A percentile compares a stretch with the other conserved stretches of the same genome.
These are phyloP conservation scores for Candida nanaspora DNA, from an alignment of 805 yeast species.

Conservation along the genomic window DNA sequence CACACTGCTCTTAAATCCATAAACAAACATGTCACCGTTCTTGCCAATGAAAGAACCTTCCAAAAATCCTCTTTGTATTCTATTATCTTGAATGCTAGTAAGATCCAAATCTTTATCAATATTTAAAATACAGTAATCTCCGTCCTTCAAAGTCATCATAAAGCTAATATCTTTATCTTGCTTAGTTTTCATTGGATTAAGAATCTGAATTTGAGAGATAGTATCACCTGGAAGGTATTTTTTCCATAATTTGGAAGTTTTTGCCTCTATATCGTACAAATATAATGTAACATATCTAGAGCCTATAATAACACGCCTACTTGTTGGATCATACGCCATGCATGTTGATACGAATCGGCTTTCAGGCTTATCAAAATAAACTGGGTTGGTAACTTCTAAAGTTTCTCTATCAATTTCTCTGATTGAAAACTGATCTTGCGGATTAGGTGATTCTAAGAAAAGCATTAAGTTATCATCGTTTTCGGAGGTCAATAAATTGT, in stretches of 20 bases:
- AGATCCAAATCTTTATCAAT: slow-evolving; percentile 10
- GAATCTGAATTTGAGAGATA: slow-evolving; percentile 43
- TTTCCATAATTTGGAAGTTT: slow-evolving; percentile 29
- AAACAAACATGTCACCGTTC: slow-evolving; percentile 46
- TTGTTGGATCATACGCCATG: slow-evolving; percentile 32
- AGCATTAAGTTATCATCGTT: slow-evolving; percentile 26
- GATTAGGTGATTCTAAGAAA: slow-evolving; percentile 63
- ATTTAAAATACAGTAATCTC: slow-evolving; percentile 42
- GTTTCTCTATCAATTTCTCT: slow-evolving; percentile 25
- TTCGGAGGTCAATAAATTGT: slow-evolving; percentile 37
- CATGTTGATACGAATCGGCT: slow-evolving; percentile 51
- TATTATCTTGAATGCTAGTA: slow-evolving; percentile 36
- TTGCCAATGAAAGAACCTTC: slow-evolving; percentile 58
- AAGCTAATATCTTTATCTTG: slow-evolving; percentile 14
- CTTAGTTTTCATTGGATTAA: slow-evolving; percentile 14
- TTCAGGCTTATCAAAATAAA: slow-evolving; percentile 17
- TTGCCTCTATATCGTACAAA: slow-evolving; percentile 35
- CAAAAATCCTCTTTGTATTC: slow-evolving; percentile 65
- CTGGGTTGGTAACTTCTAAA: slow-evolving; percentile 15
- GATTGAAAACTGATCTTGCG: slow-evolving; percentile 44
- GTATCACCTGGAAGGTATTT: slow-evolving; percentile 62
- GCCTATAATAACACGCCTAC: slow-evolving; percentile 49
- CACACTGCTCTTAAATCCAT: slow-evolving; percentile 75
- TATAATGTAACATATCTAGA: slow-evolving; percentile 66
- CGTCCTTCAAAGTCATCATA: slow-evolving; percentile 58